These are phyloP conservation scores for Fusarium temperatum DNA, from an alignment of 2,329 filamentous ascomycete genomes.

Conservation along the genomic window DNA sequence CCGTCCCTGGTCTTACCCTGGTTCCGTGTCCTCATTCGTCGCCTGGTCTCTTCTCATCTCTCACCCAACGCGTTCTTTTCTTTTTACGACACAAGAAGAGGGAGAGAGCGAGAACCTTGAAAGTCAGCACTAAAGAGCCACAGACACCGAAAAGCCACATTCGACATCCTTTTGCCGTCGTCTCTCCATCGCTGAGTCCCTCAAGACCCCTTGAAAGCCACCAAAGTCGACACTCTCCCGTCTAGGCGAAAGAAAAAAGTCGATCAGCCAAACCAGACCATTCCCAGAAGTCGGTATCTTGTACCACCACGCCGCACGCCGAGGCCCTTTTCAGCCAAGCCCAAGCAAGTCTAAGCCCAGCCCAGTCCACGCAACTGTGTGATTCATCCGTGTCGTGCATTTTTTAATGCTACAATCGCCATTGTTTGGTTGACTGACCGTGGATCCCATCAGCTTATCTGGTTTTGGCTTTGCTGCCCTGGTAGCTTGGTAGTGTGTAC, in stretches of 20 bases:
- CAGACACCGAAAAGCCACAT: slow-evolving; percentile 32
- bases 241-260: slow-evolving; percentile 26
- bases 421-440: slow-evolving; percentile 43
- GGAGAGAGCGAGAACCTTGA: slow-evolving; percentile 30
- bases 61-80: slow-evolving; percentile 42
- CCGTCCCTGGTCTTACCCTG: slow-evolving; percentile 34
- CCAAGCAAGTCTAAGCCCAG: slow-evolving; percentile 13
- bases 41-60: slow-evolving; percentile 37
- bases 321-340: slow-evolving; percentile 25
- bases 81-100: slow-evolving; percentile 38
- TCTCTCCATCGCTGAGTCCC: slow-evolving; percentile 18
- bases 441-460: slow-evolving; percentile 41
- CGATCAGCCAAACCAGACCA: slow-evolving; percentile 13
- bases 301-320: slow-evolving; percentile 28
- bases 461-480: slow-evolving; percentile 27
- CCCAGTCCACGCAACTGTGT: slow-evolving; percentile 29
- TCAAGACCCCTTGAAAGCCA: slow-evolving; percentile 11
- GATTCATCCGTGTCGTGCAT: slow-evolving; percentile 37
- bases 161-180: slow-evolving; percentile 20
- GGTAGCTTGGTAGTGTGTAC: background rate
- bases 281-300: slow-evolving; percentile 16
- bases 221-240: slow-evolving; percentile 4
- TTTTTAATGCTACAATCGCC: slow-evolving; percentile 46
- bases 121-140: slow-evolving; percentile 35
- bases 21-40: slow-evolving; percentile 37